Base-by-base conservation (phyloP, 805 yeast species). In the Kockiozyma suomiensis region DNA sequence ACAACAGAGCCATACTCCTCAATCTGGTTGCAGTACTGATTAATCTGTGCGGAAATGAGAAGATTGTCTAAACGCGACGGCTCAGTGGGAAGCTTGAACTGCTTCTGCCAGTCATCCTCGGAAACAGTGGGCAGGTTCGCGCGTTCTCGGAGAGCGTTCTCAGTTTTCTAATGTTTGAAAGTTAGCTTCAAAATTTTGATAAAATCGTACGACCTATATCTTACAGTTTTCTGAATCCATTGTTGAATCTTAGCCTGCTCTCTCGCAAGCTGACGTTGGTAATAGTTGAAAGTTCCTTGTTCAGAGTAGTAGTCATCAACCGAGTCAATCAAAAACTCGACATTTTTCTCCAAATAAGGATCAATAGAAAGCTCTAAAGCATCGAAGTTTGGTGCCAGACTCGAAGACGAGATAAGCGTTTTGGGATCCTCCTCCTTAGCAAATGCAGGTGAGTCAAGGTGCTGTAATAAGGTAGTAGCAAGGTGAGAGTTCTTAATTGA, bases 241-340 rank as follows among this genome's bases (percentile, higher is more conserved):
- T 85, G 89, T 65, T 79, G 78, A 66, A 88, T 80, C 77, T 86
- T 87, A 61, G 84, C 75, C 72, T 80, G 77, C 72, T 88, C 96
- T 72, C 90, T 82, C 50, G 85, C 81, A 61, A 83, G 78, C 68
- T 83, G 86, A 77, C 96, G 84, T 76, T 88, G 94, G 78, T 83
- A 87, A 75, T 86, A 88, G 78, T 87, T 86, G 79, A 86, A 85
- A 75, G 85, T 88, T 67, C 86, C 85, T 72, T 87, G 88, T 72
- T 86, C 91, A 72, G 85, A 85, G 76, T 85, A 86, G 76, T 83
- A 85, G 50, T 86, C 85, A 73, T 88, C 94, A 42, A 88, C 80
- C 53, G 89, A 82, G 62, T 83, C 85, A 70, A 83, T 80, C 66
- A 88, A 78, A 49, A 81, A 81, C 70, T 87, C 92, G 61, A 85